Percentiles rank a stretch among this genome's conserved stretches.
phyloP scores from a whole-genome alignment of 2,329 filamentous ascomycete genomes.

The Fusarium verticillioides region DNA sequence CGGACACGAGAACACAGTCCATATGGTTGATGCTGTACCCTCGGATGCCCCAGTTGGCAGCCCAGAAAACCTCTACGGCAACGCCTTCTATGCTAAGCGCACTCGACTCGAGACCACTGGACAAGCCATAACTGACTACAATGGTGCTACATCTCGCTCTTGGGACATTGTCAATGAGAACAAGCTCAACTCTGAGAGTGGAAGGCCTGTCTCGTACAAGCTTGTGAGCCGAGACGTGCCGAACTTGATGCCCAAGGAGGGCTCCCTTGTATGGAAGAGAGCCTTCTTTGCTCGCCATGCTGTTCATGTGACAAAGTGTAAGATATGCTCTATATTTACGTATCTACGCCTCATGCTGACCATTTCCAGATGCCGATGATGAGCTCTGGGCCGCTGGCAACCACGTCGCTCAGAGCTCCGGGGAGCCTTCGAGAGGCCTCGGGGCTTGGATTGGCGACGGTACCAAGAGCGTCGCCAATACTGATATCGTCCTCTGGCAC shows the following conservation, averaged over 20 bases:
- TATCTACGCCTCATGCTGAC: not conserved
- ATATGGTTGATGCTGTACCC: constrained; percentile 81
- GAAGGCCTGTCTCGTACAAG: constrained; percentile 88
- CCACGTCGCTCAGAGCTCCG: constrained; percentile 88
- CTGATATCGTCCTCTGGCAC: constrained; percentile 91
- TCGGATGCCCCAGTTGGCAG: constrained; percentile 81
- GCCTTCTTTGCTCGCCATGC: constrained; percentile 89
- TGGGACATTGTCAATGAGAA: constrained; percentile 92
- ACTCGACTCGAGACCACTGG: constrained; percentile 79
- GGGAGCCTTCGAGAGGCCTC: constrained; percentile 78
- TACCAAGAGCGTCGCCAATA: constrained; percentile 76
- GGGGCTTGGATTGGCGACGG: constrained; percentile 84
- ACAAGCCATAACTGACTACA: constrained; percentile 80
- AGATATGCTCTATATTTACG: constrained; percentile 43
- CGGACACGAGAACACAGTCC: constrained; percentile 84
- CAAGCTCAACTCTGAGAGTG: constrained; percentile 84
- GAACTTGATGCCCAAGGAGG: constrained; percentile 79
- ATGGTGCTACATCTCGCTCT: constrained; percentile 80
- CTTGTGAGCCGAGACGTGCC: constrained; percentile 89
- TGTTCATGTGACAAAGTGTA: constrained; percentile 90
- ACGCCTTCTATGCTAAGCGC: constrained; percentile 87
- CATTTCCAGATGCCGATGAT: constrained; percentile 74
- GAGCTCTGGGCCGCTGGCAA: constrained; percentile 87
- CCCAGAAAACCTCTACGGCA: constrained; percentile 86
- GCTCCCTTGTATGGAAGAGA: constrained; percentile 86